Conservation (phyloP, 1,284 basidiomycete genomes). For the Ustilago hordei region DNA sequence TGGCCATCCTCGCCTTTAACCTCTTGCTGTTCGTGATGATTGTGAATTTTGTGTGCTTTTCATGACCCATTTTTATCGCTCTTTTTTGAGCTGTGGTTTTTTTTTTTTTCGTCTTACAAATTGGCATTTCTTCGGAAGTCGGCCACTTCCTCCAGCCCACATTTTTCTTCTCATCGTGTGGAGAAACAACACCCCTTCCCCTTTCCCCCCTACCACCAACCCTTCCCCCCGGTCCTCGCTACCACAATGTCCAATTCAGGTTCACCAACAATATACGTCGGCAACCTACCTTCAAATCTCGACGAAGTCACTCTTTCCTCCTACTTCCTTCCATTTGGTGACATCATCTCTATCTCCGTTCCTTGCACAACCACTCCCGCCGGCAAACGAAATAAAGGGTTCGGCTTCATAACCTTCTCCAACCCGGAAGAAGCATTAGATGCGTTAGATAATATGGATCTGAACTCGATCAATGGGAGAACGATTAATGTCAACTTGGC, state of each 20-base stretch:
- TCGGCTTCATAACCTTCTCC: conserved; percentile 51
- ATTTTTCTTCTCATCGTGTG: background rate
- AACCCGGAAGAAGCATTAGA: conserved; percentile 34
- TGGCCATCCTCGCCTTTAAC: background rate
- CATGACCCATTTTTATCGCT: background rate
- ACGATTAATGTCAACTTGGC: conserved; percentile 47
- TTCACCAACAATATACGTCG: conserved; percentile 36
- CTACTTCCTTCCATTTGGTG: conserved; percentile 47
- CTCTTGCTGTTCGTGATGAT: background rate
- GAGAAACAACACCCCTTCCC: background rate
- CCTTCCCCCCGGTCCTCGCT: background rate
- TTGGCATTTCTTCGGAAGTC: conserved; percentile 3
- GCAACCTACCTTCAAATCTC: conserved; percentile 25
- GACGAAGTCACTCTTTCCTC: conserved; percentile 31
- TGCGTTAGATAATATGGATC: conserved; percentile 57
- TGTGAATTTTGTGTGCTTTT: conserved; percentile 9
- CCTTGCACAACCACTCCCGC: conserved; percentile 20
- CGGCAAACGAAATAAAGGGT: conserved; percentile 34
- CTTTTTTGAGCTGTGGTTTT: background rate
- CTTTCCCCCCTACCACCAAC: background rate
- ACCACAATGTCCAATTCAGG: background rate
- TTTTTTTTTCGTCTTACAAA: background rate
- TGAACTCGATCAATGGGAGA: conserved; percentile 33
- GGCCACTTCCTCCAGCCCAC: background rate
- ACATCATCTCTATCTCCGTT: conserved; percentile 46